Evolutionary conservation across 2,329 filamentous ascomycete genomes (phyloP).

Genomic region (Mollisia scopiformis): DNA sequence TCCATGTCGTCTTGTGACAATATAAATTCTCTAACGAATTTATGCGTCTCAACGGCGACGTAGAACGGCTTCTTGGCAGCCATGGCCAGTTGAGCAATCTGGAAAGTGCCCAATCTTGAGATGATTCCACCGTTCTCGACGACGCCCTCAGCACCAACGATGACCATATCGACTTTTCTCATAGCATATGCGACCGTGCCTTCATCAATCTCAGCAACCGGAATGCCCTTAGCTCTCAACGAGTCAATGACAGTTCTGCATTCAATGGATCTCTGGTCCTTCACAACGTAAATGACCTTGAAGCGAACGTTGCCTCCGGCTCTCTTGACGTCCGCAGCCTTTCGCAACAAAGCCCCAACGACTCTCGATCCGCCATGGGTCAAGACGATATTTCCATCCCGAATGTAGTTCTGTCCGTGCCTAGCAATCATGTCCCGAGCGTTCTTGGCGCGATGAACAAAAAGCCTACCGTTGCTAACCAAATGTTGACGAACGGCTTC

Average conservation of each 20-base stretch:
- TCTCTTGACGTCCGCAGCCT: constrained; percentile 68
- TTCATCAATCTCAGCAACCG: constrained; percentile 80
- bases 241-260: constrained; percentile 71
- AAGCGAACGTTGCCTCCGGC: constrained; percentile 66
- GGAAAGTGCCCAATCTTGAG: constrained; percentile 81
- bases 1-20: constrained; percentile 80
- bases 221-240: constrained; percentile 74
- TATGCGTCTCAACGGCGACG: constrained; percentile 93
- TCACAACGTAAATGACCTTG: constrained; percentile 79
- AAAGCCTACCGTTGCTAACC: constrained; percentile 82
- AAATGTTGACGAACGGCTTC: constrained; percentile 82
- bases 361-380: constrained; percentile 89
- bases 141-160: constrained; percentile 80
- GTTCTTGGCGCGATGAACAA: constrained; percentile 84
- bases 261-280: constrained; percentile 60
- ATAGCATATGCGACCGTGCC: constrained; percentile 80
- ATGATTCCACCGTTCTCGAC: constrained; percentile 94
- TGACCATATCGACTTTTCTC: constrained; percentile 68
- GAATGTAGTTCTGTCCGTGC: constrained; percentile 77
- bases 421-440: constrained; percentile 82
- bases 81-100: constrained; percentile 82
- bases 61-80: constrained; percentile 74
- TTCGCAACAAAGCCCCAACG: constrained; percentile 75
- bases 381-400: constrained; percentile 79
- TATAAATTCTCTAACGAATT: constrained; percentile 89